Conservation (phyloP, 495 filamentous ascomycete genomes). For the Penicillium tannophilum region DNA sequence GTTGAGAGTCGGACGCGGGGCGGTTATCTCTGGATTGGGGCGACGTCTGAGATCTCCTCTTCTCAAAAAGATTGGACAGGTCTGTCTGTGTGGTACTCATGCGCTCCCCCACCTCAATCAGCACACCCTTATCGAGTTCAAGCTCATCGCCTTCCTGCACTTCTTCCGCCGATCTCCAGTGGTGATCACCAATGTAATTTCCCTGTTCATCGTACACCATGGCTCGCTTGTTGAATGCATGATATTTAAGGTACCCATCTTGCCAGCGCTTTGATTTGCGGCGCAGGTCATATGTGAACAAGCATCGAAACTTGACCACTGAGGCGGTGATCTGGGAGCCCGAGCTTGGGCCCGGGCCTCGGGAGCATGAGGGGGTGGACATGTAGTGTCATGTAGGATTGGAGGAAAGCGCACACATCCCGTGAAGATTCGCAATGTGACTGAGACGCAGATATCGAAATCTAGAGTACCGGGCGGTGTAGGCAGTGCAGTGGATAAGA, state of each 20-base stretch:
- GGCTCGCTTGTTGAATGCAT: constrained; percentile 86
- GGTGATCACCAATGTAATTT: constrained; percentile 81
- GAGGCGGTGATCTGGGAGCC: constrained; percentile 66
- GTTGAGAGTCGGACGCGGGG: constrained; percentile 6
- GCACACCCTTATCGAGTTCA: constrained; percentile 70
- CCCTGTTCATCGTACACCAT: constrained; percentile 87
- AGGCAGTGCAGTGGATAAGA: constrained; percentile 5
- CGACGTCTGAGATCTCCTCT: constrained; percentile 42
- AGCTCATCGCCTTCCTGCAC: constrained; percentile 80
- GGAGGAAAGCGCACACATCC: background rate
- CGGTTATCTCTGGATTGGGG: constrained; percentile 21
- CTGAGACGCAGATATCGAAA: background rate
- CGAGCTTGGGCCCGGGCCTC: constrained; percentile 30
- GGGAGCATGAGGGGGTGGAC: constrained; percentile 35
- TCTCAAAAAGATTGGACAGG: constrained; percentile 70
- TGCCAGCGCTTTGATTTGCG: constrained; percentile 92
- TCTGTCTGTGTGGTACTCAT: constrained; percentile 75
- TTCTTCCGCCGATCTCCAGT: constrained; percentile 69
- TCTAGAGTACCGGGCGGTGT: background rate
- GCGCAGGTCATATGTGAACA: constrained; percentile 82
- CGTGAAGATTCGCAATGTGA: background rate
- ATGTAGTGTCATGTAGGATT: constrained; percentile 22
- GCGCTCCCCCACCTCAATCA: constrained; percentile 78
- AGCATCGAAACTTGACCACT: constrained; percentile 77
- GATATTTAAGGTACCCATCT: constrained; percentile 83